Evolutionary conservation across 2,329 filamentous ascomycete genomes (phyloP).

Genomic region (Huntiella moniliformis): DNA sequence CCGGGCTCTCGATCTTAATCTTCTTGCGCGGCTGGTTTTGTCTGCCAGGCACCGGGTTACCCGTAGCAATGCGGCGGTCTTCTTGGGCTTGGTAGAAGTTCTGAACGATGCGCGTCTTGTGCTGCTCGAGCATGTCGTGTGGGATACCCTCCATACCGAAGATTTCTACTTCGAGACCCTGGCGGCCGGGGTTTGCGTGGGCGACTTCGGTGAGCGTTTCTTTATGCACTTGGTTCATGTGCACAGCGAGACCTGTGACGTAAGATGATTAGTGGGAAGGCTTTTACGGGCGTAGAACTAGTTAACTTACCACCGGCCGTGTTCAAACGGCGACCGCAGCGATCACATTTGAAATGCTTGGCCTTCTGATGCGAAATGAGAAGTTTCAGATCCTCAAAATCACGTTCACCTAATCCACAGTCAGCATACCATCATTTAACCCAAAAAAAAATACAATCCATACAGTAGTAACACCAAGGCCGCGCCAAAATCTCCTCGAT

Average conservation of each 20-base stretch:
- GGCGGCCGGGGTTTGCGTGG: constrained; percentile 74
- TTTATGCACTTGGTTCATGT: constrained; percentile 98
- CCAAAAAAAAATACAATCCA: constrained; percentile 8
- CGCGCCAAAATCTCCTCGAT: constrained; percentile 74
- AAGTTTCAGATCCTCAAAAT: constrained; percentile 94
- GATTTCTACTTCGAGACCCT: constrained; percentile 79
- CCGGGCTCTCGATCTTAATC: constrained; percentile 52
- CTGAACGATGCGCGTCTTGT: constrained; percentile 70
- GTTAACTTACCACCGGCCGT: constrained; percentile 65
- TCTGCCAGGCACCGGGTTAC: constrained; percentile 54
- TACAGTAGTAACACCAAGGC: constrained; percentile 97
- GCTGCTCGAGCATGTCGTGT: constrained; percentile 61
- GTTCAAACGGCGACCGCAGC: constrained; percentile 73
- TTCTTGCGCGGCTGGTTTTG: constrained; percentile 50
- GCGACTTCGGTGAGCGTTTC: constrained; percentile 74
- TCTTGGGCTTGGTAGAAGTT: constrained; percentile 74
- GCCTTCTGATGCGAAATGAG: constrained; percentile 94
- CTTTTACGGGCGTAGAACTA: constrained; percentile 8
- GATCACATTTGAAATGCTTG: constrained; percentile 97
- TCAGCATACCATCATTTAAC: neutral
- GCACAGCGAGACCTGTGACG: constrained; percentile 63
- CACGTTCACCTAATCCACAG: constrained; percentile 49
- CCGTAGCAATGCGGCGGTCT: constrained; percentile 62
- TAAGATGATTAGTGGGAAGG: neutral
- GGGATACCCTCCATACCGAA: constrained; percentile 98